A percentile compares a stretch with the other conserved stretches of the same genome.
Evolutionary conservation across 768 basidiomycete genomes (phyloP).

Genomic region (Pleurotus platypus): DNA sequence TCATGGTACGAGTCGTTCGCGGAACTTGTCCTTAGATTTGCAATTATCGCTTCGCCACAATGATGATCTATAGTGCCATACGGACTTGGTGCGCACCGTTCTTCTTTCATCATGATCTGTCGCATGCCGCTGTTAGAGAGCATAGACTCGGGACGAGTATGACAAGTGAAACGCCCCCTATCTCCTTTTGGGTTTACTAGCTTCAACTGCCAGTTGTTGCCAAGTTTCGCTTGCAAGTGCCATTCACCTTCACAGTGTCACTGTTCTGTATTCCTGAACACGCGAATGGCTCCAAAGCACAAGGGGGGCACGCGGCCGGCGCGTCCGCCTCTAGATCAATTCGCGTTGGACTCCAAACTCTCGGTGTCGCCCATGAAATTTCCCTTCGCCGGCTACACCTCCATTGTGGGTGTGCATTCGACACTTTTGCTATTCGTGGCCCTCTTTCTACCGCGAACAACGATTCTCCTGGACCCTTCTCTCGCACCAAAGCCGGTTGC

Average conservation of each 20-base stretch:
- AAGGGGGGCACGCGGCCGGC: neutral
- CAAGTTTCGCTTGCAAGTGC: too few relatives aligned
- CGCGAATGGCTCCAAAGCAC: neutral
- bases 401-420: slow-evolving; percentile 64
- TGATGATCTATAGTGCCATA: too few relatives aligned
- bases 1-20: too few relatives aligned
- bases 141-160: too few relatives aligned
- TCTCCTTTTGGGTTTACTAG: too few relatives aligned
- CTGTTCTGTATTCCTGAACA: neutral
- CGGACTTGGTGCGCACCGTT: too few relatives aligned
- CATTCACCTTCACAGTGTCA: neutral
- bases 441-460: slow-evolving; percentile 67
- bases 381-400: slow-evolving; percentile 59
- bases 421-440: slow-evolving; percentile 62
- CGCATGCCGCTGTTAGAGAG: too few relatives aligned
- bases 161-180: too few relatives aligned
- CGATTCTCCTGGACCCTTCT: slow-evolving; percentile 37
- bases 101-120: too few relatives aligned
- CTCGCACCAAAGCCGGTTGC: slow-evolving; percentile 23
- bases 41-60: too few relatives aligned
- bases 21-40: too few relatives aligned
- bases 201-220: too few relatives aligned
- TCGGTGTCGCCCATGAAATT: slow-evolving; percentile 15
- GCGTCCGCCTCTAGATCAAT: neutral
- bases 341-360: slow-evolving; percentile 3